Conservation (phyloP, 2,329 filamentous ascomycete genomes). For the Aspergillus neoniger region DNA sequence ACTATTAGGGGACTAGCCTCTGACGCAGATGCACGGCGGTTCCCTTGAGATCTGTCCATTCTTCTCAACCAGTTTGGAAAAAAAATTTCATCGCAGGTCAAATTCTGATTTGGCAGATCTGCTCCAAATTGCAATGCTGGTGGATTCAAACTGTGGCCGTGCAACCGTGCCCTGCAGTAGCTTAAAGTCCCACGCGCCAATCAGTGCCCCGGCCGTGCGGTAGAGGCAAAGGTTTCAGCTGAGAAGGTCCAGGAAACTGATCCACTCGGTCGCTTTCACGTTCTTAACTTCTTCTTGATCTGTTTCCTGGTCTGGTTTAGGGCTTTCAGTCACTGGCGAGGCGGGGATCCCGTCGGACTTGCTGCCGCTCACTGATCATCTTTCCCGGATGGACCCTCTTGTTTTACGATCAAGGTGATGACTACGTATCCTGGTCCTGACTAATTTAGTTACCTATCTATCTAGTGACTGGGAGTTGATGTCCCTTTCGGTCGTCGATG, state of each 20-base stretch:
- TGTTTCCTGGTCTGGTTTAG: no score
- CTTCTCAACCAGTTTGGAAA: neutral
- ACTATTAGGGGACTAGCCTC: neutral
- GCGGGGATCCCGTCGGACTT: neutral
- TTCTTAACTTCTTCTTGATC: neutral
- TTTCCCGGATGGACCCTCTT: neutral
- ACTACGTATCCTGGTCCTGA: neutral
- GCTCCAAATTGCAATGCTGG: neutral
- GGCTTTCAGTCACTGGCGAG: neutral
- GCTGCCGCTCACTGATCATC: neutral
- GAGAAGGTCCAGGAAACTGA: conserved; percentile 9
- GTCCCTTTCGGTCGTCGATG: neutral
- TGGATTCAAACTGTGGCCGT: conserved; percentile 15
- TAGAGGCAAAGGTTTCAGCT: conserved; percentile 15
- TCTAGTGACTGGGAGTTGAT: neutral
- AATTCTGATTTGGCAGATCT: neutral
- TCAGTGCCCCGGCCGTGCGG: neutral
- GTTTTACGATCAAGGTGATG: neutral
- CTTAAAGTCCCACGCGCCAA: conserved; percentile 4
- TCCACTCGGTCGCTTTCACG: neutral
- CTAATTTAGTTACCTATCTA: neutral
- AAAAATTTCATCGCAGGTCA: neutral
- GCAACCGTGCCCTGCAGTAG: conserved; percentile 11
- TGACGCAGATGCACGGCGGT: conserved; percentile 12
- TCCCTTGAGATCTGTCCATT: conserved; percentile 1